Base-by-base conservation (phyloP, 495 filamentous ascomycete genomes). In the Pseudomonodictys pantanalensis region DNA sequence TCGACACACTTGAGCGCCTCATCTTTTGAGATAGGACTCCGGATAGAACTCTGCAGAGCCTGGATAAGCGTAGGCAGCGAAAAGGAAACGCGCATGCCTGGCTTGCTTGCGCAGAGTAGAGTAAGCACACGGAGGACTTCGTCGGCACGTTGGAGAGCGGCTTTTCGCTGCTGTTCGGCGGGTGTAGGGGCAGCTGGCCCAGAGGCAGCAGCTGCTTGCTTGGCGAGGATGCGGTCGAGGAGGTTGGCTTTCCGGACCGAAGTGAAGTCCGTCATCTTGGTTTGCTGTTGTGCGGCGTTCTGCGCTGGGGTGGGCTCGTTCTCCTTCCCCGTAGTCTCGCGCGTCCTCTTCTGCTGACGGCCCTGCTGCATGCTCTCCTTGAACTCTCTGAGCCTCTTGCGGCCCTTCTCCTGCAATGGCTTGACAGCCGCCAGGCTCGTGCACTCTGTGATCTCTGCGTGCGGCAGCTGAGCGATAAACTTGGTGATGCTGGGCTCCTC, bases 181-280 rank as follows among this genome's bases (percentile, higher is more conserved):
- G 74, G 65, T 0, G 78, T 71, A 5, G 73, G 72, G 15, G 72
- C 62, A 17, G 74, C 49, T 0, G 77, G 72, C 1, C 76, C 48
- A 35, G 73, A 71, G 0, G 79, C 64, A 39, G 75, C 71, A 35
- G 76, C 71, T 2, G 77, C 65, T 47, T 86, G 76, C 71, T 85
- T 87, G 18, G 77, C 69, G 26, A 83, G 79, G 58, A 89, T 78
- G 59, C 86, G 83, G 56, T 86, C 84, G 15, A 88, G 78, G 18
- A 89, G 72, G 52, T 60, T 64, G 22, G 68, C 56, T 52, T 62
- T 66, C 23, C 71, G 69, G 42, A 50, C 62, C n/a, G 58, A 41
- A 5, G 63, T 44, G 57, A 68, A 65, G n/a, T 56, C 28, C 10
- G 67, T 63, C 18, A 66, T 63, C 35, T 69, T 71, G 1, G 50